phyloP scores from a whole-genome alignment of 1,284 basidiomycete genomes.

The Pholiota adiposa region DNA sequence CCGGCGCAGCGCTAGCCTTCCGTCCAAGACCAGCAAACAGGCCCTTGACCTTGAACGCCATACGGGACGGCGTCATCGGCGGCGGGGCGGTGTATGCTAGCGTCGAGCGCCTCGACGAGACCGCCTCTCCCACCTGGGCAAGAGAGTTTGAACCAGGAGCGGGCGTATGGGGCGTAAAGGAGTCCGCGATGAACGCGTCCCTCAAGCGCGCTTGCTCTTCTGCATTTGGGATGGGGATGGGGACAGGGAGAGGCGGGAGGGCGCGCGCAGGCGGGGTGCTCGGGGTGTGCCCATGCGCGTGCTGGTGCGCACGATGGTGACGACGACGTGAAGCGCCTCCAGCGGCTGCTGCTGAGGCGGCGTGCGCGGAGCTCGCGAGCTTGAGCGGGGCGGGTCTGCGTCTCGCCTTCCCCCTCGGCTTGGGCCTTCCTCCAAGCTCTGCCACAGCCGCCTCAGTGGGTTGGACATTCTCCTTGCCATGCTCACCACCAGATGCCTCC shows the following conservation, averaged over 20 bases:
- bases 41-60: neutral
- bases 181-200: conserved; percentile 33
- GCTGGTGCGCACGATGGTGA: neutral
- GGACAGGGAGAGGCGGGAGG: neutral
- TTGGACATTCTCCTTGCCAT: neutral
- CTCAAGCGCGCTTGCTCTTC: neutral
- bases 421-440: too few relatives aligned
- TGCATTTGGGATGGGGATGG: neutral
- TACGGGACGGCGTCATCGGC: neutral
- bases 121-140: too few relatives aligned
- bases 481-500: neutral
- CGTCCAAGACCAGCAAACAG: neutral
- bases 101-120: too few relatives aligned
- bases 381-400: conserved; percentile 51
- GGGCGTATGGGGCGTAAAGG: conserved; percentile 29
- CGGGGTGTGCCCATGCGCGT: neutral
- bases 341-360: neutral
- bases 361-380: conserved; percentile 27
- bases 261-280: neutral
- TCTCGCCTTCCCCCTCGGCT: conserved; percentile 34
- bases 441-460: too few relatives aligned
- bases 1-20: neutral
- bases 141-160: neutral
- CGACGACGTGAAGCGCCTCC: neutral
- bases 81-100: too few relatives aligned